Evolutionary conservation across 208 protist species (phyloP), one percentile per base, ranked within the genome.

Genomic region (Acanthamoeba pearcei): DNA sequence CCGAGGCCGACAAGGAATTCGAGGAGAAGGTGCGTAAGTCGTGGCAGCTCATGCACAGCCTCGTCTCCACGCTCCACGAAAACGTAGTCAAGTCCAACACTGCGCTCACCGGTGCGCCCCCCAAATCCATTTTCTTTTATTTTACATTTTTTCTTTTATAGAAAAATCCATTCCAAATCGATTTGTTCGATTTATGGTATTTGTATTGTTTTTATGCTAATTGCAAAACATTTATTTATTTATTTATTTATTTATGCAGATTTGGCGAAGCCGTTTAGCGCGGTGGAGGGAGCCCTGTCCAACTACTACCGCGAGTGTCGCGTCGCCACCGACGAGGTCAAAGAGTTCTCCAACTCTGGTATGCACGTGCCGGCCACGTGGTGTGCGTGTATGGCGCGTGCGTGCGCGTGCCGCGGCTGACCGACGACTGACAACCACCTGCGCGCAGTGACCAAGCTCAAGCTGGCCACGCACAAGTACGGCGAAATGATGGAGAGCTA

Each of bases 401-500:
- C 42, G 35, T 83, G 32, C 74, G 15, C 9, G 35, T 42, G 0
- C 42, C 49, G 12, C 35, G 35, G 38, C 46, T 55, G 15, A 35
- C n/a, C 27, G 27, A 22, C 15, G 10, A 49, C 0, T n/a, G n/a
- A n/a, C 46, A 49, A 49, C 46, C 46, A 42, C 38, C 38, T 42
- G 38, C 10, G 46, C 24, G 70, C 80, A 88, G 80, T 88, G 13
- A 55, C 19, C 24, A 88, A 88, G 51, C 53, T 88, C 29, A 88
- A 88, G 80, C 32, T 88, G 51, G 80, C 80, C 27, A 88, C 80
- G 27, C 80, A 88, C 51, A 88, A 88, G 80, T 88, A 88, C 80
- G 80, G 80, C 46, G 80, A 88, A 88, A 88, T 88, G 80, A 88
- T 88, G 80, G 53, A 29, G 51, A 88, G 80, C 80, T 88, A 88